Evolutionary conservation across 305 asterid species (phyloP), one percentile per base, ranked within the genome.

Genomic region (Solanum chacoense): DNA sequence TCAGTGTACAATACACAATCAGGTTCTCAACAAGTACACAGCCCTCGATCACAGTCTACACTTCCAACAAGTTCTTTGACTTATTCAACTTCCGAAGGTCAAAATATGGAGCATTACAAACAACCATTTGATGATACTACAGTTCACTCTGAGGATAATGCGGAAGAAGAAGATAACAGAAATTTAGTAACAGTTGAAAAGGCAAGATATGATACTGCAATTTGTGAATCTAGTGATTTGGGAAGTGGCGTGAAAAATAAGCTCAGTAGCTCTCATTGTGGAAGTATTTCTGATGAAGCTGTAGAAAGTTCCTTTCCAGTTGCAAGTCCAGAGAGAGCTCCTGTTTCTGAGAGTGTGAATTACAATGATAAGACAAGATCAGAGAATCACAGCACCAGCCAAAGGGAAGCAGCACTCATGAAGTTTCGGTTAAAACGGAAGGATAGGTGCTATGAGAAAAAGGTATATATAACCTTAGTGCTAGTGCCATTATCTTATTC

Each of bases 371-470:
- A 55, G 86, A 45, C 37, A 4, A 73, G 31, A 50, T 83, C 65
- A 73, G 87, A 75, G 79, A 84, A 42, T 84, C 85, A 74, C 22
- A 31, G 8, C 85, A 73, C 36, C 88, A 88, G 85, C n/a, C 77
- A 84, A 84, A 88, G 90, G 83, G 87, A 63, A 85, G 89, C 87
- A 40, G 89, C 89, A 3, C 81, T 89, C 22, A 29, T 85, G 59
- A 85, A 85, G 90, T 89, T 63, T 24, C 81, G 84, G 29, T 38
- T 89, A 76, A 89, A 89, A 89, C 83, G 90, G 42, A 89, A 89
- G 35, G 90, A 87, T 63, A 84, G 87, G 73, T 89, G 90, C 86
- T 85, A 26, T 37, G 90, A 85, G 36, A 89, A 89, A 63, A 89
- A 85, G 89, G 90, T 74, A 89, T 45, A 18, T 31, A 77, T 37